phyloP scores from a whole-genome alignment of 1,139 yeast genomes.

The Kodamaea fungicola region DNA sequence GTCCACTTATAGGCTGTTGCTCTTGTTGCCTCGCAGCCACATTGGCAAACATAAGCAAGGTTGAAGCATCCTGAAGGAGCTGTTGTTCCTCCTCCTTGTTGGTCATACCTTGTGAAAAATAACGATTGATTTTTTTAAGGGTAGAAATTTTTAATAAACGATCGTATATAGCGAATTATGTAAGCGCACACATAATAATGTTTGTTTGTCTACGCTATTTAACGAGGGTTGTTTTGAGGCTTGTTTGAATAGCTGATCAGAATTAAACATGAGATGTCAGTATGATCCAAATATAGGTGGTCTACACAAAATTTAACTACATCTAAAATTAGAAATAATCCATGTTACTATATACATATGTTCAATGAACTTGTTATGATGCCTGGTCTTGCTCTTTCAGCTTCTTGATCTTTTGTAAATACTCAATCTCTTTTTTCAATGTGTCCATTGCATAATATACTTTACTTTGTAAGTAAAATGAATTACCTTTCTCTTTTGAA shows the following conservation, averaged over 20 bases:
- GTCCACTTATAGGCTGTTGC: constrained; percentile 17
- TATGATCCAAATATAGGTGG: no score
- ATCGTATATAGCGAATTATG: constrained; percentile 8
- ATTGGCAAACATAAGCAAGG: constrained; percentile 60
- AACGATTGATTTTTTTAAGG: constrained; percentile 1
- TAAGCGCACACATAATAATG: not conserved
- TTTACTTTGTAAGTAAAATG: constrained; percentile 88
- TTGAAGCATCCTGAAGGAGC: constrained; percentile 61
- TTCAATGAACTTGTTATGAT: not conserved
- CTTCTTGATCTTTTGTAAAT: constrained; percentile 30
- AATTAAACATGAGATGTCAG: no score
- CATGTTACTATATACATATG: constrained; percentile 3
- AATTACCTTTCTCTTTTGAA: constrained; percentile 90
- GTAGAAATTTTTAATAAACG: constrained; percentile 8
- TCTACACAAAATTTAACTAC: no score
- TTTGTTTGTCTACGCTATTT: no score
- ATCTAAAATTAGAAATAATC: no score
- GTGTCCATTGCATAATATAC: constrained; percentile 68
- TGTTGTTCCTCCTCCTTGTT: constrained; percentile 30
- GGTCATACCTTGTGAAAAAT: constrained; percentile 7
- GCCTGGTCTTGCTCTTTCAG: constrained; percentile 18
- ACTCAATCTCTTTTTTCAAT: constrained; percentile 45
- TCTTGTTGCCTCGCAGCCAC: constrained; percentile 46
- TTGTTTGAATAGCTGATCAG: no score
- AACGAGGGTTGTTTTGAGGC: no score